phyloP scores from a whole-genome alignment of 257 asterid genomes.

The Lycium barbarum region DNA sequence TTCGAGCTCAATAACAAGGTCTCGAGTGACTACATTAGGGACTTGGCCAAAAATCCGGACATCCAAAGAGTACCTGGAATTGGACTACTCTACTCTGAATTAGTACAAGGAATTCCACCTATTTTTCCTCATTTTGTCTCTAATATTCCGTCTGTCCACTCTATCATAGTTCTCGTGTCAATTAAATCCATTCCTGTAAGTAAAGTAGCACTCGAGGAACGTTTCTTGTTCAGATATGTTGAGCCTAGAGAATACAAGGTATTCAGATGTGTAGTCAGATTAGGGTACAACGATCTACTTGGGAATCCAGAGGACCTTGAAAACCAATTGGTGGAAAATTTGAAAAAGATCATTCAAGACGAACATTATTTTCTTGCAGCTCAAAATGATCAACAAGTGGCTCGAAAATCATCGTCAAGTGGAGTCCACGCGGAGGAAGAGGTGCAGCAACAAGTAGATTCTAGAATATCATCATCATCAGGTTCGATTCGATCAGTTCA shows the following conservation, averaged over 20 bases:
- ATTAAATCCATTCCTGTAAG: slow-evolving; percentile 66
- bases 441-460: slow-evolving; percentile 3
- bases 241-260: slow-evolving; percentile 50
- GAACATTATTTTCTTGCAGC: slow-evolving; percentile 52
- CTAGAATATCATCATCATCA: slow-evolving; percentile 44
- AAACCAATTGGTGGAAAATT: slow-evolving; percentile 47
- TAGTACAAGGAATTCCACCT: slow-evolving; percentile 71
- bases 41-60: slow-evolving; percentile 42
- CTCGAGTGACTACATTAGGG: slow-evolving; percentile 45
- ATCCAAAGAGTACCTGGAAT: slow-evolving; percentile 61
- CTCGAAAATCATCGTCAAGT: slow-evolving; percentile 26
- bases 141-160: slow-evolving; percentile 59
- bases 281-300: slow-evolving; percentile 64
- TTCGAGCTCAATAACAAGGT: slow-evolving; percentile 69
- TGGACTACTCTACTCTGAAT: slow-evolving; percentile 61
- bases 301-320: slow-evolving; percentile 60
- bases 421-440: slow-evolving; percentile 46
- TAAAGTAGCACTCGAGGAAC: slow-evolving; percentile 53
- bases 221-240: slow-evolving; percentile 62
- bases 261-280: slow-evolving; percentile 62
- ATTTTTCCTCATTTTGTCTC: slow-evolving; percentile 63
- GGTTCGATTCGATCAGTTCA: slow-evolving; percentile 21
- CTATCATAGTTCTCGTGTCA: slow-evolving; percentile 62
- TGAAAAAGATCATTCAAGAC: slow-evolving; percentile 56
- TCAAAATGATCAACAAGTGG: neutral